phyloP scores from a whole-genome alignment of 805 yeast genomes.

The Zygotorulaspora sp. region DNA sequence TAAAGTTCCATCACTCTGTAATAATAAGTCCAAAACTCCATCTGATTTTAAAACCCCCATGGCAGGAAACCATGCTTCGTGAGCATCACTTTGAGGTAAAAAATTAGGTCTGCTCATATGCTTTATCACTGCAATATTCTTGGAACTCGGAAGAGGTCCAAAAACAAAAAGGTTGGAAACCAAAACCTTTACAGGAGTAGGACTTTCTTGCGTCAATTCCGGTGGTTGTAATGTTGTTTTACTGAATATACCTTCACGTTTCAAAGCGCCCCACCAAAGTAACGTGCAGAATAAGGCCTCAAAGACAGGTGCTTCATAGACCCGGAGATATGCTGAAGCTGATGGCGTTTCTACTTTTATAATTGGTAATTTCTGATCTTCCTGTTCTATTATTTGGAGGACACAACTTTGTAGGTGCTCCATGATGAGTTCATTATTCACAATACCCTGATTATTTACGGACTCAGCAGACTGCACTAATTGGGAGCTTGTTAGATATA shows the following conservation, averaged over 20 bases:
- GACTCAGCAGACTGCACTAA: constrained; percentile 2
- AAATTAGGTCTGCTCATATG: constrained; percentile 13
- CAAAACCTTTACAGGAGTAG: constrained; percentile 40
- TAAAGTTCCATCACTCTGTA: constrained; percentile 60
- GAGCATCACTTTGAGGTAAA: constrained; percentile 13
- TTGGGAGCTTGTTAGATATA: neutral
- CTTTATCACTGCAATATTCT: constrained; percentile 21
- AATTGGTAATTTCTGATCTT: constrained; percentile 12
- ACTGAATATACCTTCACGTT: constrained; percentile 49
- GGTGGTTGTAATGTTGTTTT: constrained; percentile 42
- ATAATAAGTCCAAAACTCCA: constrained; percentile 55
- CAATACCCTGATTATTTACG: neutral
- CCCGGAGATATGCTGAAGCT: constrained; percentile 14
- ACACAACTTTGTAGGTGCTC: constrained; percentile 26
- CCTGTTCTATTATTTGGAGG: constrained; percentile 18
- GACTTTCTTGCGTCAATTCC: constrained; percentile 18
- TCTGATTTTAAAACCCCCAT: constrained; percentile 65
- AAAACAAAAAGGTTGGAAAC: constrained; percentile 62
- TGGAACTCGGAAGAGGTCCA: constrained; percentile 48
- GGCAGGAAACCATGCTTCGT: constrained; percentile 67
- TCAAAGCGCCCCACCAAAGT: constrained; percentile 54
- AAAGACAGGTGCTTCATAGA: constrained; percentile 31
- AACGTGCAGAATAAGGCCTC: constrained; percentile 43
- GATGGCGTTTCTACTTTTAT: constrained; percentile 16
- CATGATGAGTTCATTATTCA: constrained; percentile 13